These are phyloP conservation scores for Leccinum incarnatum DNA, from an alignment of 768 basidiomycete species.

Conservation along the genomic window DNA sequence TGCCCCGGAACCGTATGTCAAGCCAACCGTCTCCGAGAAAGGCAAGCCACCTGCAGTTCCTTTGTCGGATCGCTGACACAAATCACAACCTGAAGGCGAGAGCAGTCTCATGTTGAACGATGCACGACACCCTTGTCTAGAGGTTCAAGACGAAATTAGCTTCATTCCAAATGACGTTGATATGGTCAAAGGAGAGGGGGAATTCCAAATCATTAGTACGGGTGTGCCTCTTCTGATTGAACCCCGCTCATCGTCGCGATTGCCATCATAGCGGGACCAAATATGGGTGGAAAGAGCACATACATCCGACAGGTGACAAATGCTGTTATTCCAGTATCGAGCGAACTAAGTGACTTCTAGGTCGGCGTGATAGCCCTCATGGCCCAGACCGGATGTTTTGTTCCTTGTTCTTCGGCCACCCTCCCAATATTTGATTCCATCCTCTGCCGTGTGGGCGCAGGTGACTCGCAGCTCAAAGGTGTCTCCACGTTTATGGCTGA, in stretches of 20 bases:
- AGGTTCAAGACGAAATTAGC: constrained; percentile 91
- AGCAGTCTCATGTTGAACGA: constrained; percentile 80
- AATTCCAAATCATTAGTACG: constrained; percentile 93
- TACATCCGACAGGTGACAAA: constrained; percentile 83
- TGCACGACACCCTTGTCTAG: constrained; percentile 93
- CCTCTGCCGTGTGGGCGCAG: constrained; percentile 93
- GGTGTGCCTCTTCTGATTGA: constrained; percentile 16
- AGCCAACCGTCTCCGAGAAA: constrained; percentile 69
- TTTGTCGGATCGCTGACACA: neutral
- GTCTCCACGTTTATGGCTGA: constrained; percentile 99
- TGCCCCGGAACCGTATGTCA: constrained; percentile 85
- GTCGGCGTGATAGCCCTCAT: constrained; percentile 95
- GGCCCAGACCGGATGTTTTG: constrained; percentile 95
- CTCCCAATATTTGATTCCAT: constrained; percentile 96
- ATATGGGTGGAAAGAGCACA: constrained; percentile 99
- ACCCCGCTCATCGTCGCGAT: neutral
- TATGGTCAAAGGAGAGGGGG: constrained; percentile 90
- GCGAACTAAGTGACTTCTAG: constrained; percentile 34
- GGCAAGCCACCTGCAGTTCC: constrained; percentile 40
- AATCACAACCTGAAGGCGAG: constrained; percentile 46
- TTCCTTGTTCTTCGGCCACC: constrained; percentile 83
- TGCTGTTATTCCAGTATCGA: neutral
- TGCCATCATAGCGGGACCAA: constrained; percentile 73
- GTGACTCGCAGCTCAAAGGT: constrained; percentile 96
- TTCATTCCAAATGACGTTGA: constrained; percentile 97